phyloP scores from a whole-genome alignment of 1,284 basidiomycete genomes.

The Anthracocystis walkeri region DNA sequence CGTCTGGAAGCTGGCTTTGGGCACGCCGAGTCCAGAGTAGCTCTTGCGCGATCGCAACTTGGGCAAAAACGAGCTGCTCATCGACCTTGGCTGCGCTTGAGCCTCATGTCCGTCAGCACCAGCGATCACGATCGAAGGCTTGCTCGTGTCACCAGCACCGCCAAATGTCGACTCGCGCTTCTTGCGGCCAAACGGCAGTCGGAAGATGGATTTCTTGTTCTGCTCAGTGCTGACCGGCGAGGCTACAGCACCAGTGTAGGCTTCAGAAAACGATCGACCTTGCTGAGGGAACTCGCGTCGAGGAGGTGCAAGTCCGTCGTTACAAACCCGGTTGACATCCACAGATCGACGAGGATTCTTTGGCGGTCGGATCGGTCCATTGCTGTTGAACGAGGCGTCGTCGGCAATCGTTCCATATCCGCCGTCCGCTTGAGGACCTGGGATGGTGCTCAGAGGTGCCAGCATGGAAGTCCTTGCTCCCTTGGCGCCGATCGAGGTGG shows the following conservation, averaged over 20 bases:
- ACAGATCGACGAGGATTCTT: constrained; percentile 40
- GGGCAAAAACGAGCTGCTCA: constrained; percentile 22
- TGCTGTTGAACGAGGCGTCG: constrained; percentile 25
- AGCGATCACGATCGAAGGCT: constrained; percentile 26
- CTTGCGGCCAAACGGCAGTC: constrained; percentile 44
- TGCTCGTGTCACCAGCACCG: constrained; percentile 1
- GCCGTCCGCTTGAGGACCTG: constrained; percentile 6
- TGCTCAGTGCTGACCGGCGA: constrained; percentile 18
- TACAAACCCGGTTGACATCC: constrained; percentile 14
- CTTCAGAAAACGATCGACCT: constrained; percentile 6
- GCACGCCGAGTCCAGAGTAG: constrained; percentile 35
- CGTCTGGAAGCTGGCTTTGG: constrained; percentile 30
- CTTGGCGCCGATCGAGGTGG: constrained; percentile 9
- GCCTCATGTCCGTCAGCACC: constrained; percentile 1
- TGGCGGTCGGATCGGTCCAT: constrained; percentile 31
- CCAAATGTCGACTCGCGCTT: constrained; percentile 47
- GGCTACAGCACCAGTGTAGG: constrained; percentile 8
- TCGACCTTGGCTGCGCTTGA: constrained; percentile 1
- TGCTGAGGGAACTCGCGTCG: constrained; percentile 34
- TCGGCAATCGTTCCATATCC: constrained; percentile 16
- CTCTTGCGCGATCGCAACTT: constrained; percentile 33
- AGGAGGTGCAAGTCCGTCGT: neutral
- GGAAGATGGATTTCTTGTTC: constrained; percentile 28
- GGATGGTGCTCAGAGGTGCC: constrained; percentile 8
- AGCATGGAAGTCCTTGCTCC: constrained; percentile 35